Evolutionary conservation across 2,329 filamentous ascomycete species (phyloP), one percentile per base, ranked within the genome.

Genomic region (Ophiostoma sp.): DNA sequence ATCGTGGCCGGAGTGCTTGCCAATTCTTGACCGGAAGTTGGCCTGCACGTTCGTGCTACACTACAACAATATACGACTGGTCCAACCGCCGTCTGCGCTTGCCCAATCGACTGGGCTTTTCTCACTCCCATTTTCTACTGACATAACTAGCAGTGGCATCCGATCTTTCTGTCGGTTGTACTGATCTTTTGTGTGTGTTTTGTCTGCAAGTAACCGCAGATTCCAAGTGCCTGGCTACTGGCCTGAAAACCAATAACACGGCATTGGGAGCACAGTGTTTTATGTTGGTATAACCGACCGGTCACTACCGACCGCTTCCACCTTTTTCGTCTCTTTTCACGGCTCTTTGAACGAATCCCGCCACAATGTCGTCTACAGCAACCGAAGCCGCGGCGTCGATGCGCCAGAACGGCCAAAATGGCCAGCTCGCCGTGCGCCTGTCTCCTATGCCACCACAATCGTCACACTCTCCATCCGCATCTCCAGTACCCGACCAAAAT

Each of bases 361-460:
- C 12, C 12, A 45, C 25, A 25, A 80, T 80, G 79, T 68, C 78
- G n/a, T 76, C 77, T 19, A 75, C 77, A 28, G 69, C 72, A 50
- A 76, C 75, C 15, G 73, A 72, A 31, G 69, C 74, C 17, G 71
- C 74, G 17, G 71, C 78, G 39, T 74, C 78, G 48, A 64, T 75
- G 61, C 72, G 73, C 39, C 75, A 76, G 33, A 74, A 77, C 28
- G 74, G 68, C 72, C 75, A 76, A 22, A 75, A 77, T 28, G 74
- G 57, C 72, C 75, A 78, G 66, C 74, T 79, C 3, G 78, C 78
- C 57, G 77, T 79, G 17, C 75, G 78, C 25, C 71, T 79, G 22
- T 33, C 77, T 9, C 75, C 78, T 9, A 72, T 76, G 22, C 73
- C 73, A 25, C 45, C 57, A 52, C 71, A 69, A 17, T 11, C 36